A percentile compares a stretch with the other conserved stretches of the same genome.
Conservation (phyloP, 164 flowering plant species). For the Houttuynia cordata region DNA sequence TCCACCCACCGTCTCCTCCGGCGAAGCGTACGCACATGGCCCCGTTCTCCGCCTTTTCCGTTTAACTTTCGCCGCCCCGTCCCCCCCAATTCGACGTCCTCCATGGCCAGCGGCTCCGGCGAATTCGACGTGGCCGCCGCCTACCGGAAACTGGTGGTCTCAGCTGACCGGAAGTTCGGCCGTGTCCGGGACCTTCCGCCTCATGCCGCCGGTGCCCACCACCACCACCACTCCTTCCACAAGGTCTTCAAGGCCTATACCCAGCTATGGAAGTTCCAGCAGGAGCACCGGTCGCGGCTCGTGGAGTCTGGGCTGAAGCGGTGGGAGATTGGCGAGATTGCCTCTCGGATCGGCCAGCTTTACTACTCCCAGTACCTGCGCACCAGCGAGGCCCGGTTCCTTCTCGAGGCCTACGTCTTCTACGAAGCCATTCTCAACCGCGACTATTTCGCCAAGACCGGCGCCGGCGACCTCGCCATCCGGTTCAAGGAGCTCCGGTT, state of each 20-base stretch:
- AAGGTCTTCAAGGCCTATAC: constrained; percentile 90
- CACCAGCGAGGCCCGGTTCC: constrained; percentile 71
- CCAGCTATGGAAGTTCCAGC: constrained; percentile 86
- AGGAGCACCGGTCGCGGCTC: constrained; percentile 52
- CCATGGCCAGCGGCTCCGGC: constrained; percentile 13
- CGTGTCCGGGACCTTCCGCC: constrained; percentile 64
- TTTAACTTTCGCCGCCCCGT: neutral
- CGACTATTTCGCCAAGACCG: constrained; percentile 50
- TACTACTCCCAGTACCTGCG: constrained; percentile 83
- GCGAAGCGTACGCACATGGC: no score
- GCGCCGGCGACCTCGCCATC: constrained; percentile 46
- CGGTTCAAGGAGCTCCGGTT: constrained; percentile 85
- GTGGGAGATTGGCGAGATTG: constrained; percentile 98
- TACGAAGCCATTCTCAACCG: constrained; percentile 80
- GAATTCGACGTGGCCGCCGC: constrained; percentile 20
- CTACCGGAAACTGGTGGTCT: constrained; percentile 59
- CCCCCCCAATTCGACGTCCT: constrained; percentile 2
- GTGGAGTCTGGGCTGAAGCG: constrained; percentile 70
- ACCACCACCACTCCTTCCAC: constrained; percentile 27
- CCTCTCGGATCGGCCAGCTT: constrained; percentile 92
- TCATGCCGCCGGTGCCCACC: constrained; percentile 24
- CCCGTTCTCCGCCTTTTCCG: neutral
- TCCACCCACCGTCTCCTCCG: neutral
- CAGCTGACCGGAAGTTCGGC: constrained; percentile 81
- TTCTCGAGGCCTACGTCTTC: constrained; percentile 71